phyloP scores from a whole-genome alignment of 306 rosid genomes.

The Trifolium pratense region DNA sequence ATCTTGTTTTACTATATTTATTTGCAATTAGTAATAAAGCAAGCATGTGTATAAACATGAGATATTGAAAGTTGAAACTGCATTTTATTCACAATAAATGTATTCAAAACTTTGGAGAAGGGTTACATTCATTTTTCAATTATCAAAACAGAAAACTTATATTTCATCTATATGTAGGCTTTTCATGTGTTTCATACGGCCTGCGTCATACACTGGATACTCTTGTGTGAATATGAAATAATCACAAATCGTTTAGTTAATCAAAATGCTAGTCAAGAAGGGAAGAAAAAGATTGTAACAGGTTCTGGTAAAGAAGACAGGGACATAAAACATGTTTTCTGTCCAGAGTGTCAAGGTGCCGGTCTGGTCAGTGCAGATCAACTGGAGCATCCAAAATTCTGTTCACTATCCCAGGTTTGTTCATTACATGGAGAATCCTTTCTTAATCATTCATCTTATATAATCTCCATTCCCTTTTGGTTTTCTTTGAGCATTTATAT shows the following conservation, averaged over 20 bases:
- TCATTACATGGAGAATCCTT: conserved; percentile 19
- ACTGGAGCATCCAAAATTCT: conserved; percentile 51
- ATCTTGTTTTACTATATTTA: conserved; percentile 4
- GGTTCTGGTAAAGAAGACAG: conserved; percentile 49
- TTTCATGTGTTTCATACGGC: conserved; percentile 88
- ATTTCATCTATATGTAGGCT: conserved; percentile 55
- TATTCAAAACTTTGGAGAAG: conserved; percentile 10
- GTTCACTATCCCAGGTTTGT: conserved; percentile 72
- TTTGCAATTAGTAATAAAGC: conserved; percentile 11
- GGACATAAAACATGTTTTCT: conserved; percentile 59
- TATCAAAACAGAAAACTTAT: conserved; percentile 19
- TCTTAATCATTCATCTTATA: conserved; percentile 10
- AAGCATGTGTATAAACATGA: conserved; percentile 14
- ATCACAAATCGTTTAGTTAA: conserved; percentile 51
- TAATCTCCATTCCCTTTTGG: background rate
- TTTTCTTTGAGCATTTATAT: background rate
- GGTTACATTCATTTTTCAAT: conserved; percentile 23
- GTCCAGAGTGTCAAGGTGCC: conserved; percentile 96
- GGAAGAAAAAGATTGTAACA: conserved; percentile 57
- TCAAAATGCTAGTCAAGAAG: conserved; percentile 55
- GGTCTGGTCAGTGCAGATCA: conserved; percentile 57
- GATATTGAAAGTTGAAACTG: conserved; percentile 19
- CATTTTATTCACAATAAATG: background rate
- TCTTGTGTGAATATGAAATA: conserved; percentile 70
- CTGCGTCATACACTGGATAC: conserved; percentile 85